Conservation (phyloP, 805 yeast species). For the Trichomonascus vanleenenianus region DNA sequence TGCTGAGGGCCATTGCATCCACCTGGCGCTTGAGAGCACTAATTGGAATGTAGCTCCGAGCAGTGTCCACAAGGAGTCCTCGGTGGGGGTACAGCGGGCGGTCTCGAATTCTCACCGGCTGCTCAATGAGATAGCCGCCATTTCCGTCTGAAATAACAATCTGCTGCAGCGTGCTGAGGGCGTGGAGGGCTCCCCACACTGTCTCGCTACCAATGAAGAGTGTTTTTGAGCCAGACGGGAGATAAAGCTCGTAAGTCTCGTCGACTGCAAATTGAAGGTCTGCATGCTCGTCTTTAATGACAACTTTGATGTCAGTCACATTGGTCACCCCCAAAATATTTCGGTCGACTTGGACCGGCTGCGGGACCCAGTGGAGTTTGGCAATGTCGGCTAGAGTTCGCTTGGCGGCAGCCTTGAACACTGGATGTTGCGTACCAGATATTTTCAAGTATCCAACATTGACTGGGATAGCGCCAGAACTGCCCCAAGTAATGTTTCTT, state of each 20-base stretch:
- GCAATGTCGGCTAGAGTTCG: slow-evolving; percentile 20
- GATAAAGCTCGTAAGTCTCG: slow-evolving; percentile 29
- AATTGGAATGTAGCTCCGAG: slow-evolving; percentile 29
- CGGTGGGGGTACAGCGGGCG: slow-evolving; percentile 32
- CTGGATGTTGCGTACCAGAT: slow-evolving; percentile 1
- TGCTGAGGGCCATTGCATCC: slow-evolving; percentile 31
- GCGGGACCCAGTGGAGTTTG: slow-evolving; percentile 30
- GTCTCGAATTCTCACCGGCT: slow-evolving; percentile 28
- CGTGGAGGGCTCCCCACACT: slow-evolving; percentile 35
- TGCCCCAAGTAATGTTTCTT: slow-evolving; percentile 12
- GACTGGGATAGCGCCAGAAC: slow-evolving; percentile 9
- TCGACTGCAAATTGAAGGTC: slow-evolving; percentile 32
- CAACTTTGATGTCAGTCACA: slow-evolving; percentile 5
- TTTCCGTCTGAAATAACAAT: slow-evolving; percentile 26
- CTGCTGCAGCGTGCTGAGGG: slow-evolving; percentile 33
- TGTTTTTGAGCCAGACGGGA: slow-evolving; percentile 8
- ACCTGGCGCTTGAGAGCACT: slow-evolving; percentile 28
- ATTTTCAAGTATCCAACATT: slow-evolving; percentile 5
- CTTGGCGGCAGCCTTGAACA: slow-evolving; percentile 25
- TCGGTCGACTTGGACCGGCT: slow-evolving; percentile 23
- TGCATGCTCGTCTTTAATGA: slow-evolving; percentile 20
- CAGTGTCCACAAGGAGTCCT: slow-evolving; percentile 34
- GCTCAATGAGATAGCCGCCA: slow-evolving; percentile 25
- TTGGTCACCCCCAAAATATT: neutral
- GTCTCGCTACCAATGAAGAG: slow-evolving; percentile 28